Evolutionary conservation across 306 rosid genomes (phyloP), one percentile per base, ranked within the genome.

Genomic region (Castanea crenata): DNA sequence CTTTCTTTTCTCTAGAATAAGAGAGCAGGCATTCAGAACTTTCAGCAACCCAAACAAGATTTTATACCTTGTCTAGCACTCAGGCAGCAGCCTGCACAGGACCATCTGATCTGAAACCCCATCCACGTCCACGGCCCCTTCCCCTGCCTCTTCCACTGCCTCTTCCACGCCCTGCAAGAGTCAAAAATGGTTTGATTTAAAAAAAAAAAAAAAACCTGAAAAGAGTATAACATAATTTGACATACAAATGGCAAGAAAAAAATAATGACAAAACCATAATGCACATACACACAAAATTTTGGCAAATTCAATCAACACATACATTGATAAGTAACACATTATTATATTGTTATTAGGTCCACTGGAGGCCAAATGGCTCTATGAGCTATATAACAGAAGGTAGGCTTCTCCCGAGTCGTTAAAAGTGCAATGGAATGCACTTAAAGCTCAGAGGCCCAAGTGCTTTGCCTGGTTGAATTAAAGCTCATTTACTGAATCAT

Each of bases 71-170:
- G 21, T 54, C 68, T 59, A 52, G 79, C 62, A 52, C n/a, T 73
- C 74, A 44, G 27, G 20, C 61, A 55, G 55, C 15, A 21, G 75
- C 58, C 83, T 67, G 69, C 15, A 23, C 25, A 25, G 64, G 69
- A 55, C 79, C 75, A 57, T 80, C 79, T 67, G 46, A 29, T 68
- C 71, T 25, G 44, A 57, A 56, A 64, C 64, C 72, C 31, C 31
- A 12, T 32, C 71, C 75, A 55, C 62, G 79, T 0, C 83, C 75
- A 27, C 78, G 51, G 2, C 82, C 77, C 23, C 77, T 49, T 49
- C 54, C 64, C 20, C 82, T 27, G 49, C 83, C 83, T 12, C 74
- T 78, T 12, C 67, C 74, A 35, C 49, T 27, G 49, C 83, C 83
- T 12, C 74, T 78, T 12, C 67, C 74, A 54, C 49, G 57, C 0